phyloP scores from a whole-genome alignment of 371 early-diverging fungal genomes.

The Mucor velutinosus region DNA sequence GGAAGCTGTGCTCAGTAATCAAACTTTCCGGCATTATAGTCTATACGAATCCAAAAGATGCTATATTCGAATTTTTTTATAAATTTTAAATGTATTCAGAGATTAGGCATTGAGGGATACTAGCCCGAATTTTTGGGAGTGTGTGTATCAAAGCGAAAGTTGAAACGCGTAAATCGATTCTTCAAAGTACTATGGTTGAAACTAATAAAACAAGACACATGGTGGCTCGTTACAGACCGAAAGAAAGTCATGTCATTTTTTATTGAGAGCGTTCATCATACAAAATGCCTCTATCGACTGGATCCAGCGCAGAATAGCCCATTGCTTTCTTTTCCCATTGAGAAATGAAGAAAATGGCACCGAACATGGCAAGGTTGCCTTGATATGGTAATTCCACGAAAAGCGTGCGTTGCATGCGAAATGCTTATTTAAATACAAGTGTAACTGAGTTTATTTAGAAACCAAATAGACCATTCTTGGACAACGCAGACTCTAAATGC shows the following conservation, averaged over 20 bases:
- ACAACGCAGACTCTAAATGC: slow-evolving; percentile 41
- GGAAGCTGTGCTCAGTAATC: not conserved
- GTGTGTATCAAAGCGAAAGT: not conserved
- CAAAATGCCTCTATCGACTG: too few relatives aligned
- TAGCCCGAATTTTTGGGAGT: not conserved
- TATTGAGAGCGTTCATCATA: too few relatives aligned
- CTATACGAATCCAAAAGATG: not conserved
- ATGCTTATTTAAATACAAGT: slow-evolving; percentile 4
- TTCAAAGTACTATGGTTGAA: not conserved
- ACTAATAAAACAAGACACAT: not conserved
- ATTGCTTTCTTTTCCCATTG: not conserved
- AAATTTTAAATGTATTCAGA: not conserved
- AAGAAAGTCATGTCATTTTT: too few relatives aligned
- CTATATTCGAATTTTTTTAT: not conserved
- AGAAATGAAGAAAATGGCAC: not conserved
- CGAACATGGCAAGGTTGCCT: not conserved
- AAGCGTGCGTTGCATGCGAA: not conserved
- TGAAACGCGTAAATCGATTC: not conserved
- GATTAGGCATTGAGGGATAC: not conserved
- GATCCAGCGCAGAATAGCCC: not conserved
- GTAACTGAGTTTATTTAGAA: slow-evolving; percentile 12
- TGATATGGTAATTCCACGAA: not conserved
- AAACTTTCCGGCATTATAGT: not conserved
- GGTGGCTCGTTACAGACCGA: not conserved
- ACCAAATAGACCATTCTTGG: slow-evolving; percentile 44